Evolutionary conservation across 2,329 filamentous ascomycete species (phyloP).

Genomic region (Calonectria fujianensis): DNA sequence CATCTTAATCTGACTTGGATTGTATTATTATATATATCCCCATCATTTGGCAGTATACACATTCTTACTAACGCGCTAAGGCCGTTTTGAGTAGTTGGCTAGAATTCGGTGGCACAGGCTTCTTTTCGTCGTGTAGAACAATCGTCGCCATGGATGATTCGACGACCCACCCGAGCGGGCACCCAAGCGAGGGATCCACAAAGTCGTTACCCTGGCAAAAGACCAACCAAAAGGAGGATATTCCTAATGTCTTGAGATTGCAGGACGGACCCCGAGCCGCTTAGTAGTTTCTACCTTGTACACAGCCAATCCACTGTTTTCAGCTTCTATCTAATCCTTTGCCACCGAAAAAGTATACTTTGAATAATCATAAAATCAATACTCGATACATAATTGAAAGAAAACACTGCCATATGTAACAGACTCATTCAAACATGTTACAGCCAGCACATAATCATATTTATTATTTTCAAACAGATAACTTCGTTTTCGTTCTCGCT

Average conservation of each 20-base stretch:
- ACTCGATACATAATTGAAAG: background rate
- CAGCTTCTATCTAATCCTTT: background rate
- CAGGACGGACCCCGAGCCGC: background rate
- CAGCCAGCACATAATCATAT: background rate
- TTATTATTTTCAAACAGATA: background rate
- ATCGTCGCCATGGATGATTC: background rate
- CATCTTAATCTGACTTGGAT: background rate
- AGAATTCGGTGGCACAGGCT: background rate
- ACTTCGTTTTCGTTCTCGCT: background rate
- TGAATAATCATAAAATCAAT: background rate
- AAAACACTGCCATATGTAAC: background rate
- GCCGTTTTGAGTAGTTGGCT: background rate
- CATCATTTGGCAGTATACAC: background rate
- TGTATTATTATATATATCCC: background rate
- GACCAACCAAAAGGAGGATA: conserved; percentile 7
- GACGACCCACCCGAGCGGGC: conserved; percentile 2
- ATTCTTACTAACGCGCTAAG: conserved; percentile 4
- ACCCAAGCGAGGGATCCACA: conserved; percentile 6
- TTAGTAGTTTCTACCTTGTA: background rate
- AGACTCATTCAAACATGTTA: background rate
- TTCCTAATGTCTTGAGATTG: conserved; percentile 20
- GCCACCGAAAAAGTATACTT: background rate
- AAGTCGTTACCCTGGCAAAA: conserved; percentile 1
- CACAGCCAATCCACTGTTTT: background rate
- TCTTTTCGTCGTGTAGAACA: background rate